phyloP scores from a whole-genome alignment of 2,329 filamentous ascomycete species.

The Aureobasidium sp. region DNA sequence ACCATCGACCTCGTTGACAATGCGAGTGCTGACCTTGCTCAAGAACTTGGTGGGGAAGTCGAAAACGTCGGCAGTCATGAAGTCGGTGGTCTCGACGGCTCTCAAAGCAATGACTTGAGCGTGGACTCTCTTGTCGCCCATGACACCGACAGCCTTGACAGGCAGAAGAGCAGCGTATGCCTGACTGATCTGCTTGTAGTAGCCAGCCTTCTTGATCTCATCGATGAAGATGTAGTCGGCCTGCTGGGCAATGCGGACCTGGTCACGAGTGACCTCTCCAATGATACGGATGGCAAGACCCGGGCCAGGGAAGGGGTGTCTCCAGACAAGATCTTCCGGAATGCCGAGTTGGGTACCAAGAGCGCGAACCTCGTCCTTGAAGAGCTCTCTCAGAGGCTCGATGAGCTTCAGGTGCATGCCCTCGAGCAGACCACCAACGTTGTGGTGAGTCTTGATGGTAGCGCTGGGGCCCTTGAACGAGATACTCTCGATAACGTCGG shows the following conservation, averaged over 20 bases:
- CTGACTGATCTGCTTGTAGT: slow-evolving; percentile 65
- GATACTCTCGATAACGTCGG: slow-evolving; percentile 62
- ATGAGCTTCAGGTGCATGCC: slow-evolving; percentile 61
- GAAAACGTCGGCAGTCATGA: slow-evolving; percentile 69
- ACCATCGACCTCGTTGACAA: slow-evolving; percentile 68
- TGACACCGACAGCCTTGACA: slow-evolving; percentile 57
- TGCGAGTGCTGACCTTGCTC: slow-evolving; percentile 55
- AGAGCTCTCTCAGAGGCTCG: slow-evolving; percentile 70
- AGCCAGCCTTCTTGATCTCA: slow-evolving; percentile 62
- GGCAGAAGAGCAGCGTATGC: slow-evolving; percentile 62
- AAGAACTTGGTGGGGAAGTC: slow-evolving; percentile 59
- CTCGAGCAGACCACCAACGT: slow-evolving; percentile 60
- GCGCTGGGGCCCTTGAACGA: slow-evolving; percentile 64
- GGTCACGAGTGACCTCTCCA: slow-evolving; percentile 73
- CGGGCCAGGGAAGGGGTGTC: slow-evolving; percentile 70
- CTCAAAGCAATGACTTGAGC: slow-evolving; percentile 54
- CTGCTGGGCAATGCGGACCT: slow-evolving; percentile 69
- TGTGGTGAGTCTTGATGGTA: slow-evolving; percentile 69
- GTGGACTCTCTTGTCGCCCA: slow-evolving; percentile 62
- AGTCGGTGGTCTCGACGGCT: slow-evolving; percentile 57
- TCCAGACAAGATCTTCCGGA: slow-evolving; percentile 64
- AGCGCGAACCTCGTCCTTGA: slow-evolving; percentile 73
- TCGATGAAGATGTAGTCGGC: slow-evolving; percentile 72
- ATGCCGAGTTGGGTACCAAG: slow-evolving; percentile 64
- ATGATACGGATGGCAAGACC: slow-evolving; percentile 72